phyloP scores from a whole-genome alignment of 1,284 basidiomycete species.

The Athelia sp. region DNA sequence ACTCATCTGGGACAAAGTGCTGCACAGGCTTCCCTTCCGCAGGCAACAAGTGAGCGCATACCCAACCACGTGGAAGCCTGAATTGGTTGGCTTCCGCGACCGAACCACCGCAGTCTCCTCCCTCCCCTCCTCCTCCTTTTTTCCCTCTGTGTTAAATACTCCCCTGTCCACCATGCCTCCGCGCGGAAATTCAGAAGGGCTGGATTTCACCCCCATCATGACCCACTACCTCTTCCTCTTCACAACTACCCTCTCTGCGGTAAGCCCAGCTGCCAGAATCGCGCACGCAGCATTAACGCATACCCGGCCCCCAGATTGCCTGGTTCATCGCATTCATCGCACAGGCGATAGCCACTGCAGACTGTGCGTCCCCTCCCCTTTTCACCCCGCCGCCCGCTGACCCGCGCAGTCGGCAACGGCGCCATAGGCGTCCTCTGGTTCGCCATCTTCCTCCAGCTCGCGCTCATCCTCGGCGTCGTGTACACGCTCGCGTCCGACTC shows the following conservation, averaged over 20 bases:
- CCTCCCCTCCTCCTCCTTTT: neutral
- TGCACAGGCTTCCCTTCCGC: no score
- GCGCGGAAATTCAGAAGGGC: conserved; percentile 45
- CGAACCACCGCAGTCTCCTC: no score
- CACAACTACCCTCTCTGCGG: conserved; percentile 77
- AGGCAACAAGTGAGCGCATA: no score
- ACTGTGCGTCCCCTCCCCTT: conserved; percentile 38
- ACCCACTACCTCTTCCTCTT: conserved; percentile 88
- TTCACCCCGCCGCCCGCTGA: conserved; percentile 10
- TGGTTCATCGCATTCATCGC: conserved; percentile 94
- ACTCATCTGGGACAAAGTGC: no score
- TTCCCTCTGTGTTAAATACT: neutral
- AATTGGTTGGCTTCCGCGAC: no score
- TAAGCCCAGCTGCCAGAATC: conserved; percentile 32
- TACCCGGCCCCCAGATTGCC: conserved; percentile 47
- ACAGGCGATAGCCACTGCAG: conserved; percentile 64
- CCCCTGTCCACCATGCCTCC: conserved; percentile 37
- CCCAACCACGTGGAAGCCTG: no score
- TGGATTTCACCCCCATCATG: conserved; percentile 81
- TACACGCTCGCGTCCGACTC: conserved; percentile 83
- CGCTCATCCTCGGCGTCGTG: conserved; percentile 76
- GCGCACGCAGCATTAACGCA: conserved; percentile 5
- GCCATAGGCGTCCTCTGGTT: conserved; percentile 83
- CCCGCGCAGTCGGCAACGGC: conserved; percentile 32
- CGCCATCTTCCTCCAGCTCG: conserved; percentile 82